A percentile compares a stretch with the other conserved stretches of the same genome.
These are phyloP conservation scores for Trichoderma sp. DNA, from an alignment of 2,329 filamentous ascomycete genomes.

Conservation along the genomic window DNA sequence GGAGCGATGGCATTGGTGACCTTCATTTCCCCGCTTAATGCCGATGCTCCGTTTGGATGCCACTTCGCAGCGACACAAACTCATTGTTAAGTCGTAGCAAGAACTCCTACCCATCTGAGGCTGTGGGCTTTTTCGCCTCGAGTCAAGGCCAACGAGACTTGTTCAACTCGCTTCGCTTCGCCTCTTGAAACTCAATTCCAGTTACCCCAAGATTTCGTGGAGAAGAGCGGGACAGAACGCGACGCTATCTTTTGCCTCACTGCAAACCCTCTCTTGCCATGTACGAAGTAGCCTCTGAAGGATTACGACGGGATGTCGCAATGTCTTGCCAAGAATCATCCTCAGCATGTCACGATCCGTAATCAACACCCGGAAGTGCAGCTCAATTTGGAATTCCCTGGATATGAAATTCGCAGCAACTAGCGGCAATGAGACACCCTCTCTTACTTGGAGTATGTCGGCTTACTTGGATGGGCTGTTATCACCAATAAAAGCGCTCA, in stretches of 20 bases:
- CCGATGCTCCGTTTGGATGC: neutral
- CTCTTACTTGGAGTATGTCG: neutral
- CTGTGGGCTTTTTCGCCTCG: neutral
- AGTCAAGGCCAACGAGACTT: neutral
- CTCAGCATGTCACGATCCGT: neutral
- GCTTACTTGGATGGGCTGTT: neutral
- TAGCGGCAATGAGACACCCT: neutral
- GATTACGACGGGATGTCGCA: neutral
- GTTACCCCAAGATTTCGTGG: neutral
- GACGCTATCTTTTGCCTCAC: neutral
- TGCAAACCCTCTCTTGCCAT: neutral
- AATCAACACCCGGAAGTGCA: neutral
- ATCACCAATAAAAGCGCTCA: neutral
- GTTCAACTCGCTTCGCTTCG: neutral
- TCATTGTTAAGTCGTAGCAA: neutral
- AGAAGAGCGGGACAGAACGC: neutral
- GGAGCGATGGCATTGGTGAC: neutral
- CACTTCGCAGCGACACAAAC: neutral
- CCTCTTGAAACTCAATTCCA: neutral
- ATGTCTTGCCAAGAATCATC: neutral
- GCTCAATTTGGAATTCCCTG: neutral
- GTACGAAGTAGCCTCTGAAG: too few species aligned
- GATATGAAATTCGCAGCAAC: neutral
- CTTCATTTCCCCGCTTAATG: conserved; percentile 11
- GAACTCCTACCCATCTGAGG: neutral